Conservation (phyloP, 176 grass and related monocot genomes). For the Oryza australiensis region DNA sequence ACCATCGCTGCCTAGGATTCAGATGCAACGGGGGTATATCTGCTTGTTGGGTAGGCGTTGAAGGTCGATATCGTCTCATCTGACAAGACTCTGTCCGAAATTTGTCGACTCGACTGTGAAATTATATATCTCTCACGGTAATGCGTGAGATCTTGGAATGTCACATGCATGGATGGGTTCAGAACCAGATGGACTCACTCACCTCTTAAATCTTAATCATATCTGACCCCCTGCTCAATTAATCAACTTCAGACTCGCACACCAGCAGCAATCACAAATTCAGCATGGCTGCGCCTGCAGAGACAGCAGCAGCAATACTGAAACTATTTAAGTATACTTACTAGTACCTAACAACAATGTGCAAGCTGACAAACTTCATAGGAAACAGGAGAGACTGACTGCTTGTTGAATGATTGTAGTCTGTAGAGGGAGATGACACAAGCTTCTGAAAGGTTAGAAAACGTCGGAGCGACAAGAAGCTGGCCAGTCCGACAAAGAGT, state of each 20-base stretch:
- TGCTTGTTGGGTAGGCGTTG: not conserved
- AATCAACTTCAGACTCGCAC: not conserved
- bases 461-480: not conserved
- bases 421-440: not conserved
- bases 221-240: not conserved
- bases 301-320: not conserved
- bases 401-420: not conserved
- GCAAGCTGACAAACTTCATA: not conserved
- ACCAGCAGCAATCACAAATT: not conserved
- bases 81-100: not conserved
- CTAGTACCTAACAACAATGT: slow-evolving; percentile 8
- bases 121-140: not conserved
- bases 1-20: not conserved
- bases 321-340: not conserved
- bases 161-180: not conserved
- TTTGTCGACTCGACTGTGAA: not conserved
- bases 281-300: not conserved
- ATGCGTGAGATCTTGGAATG: not conserved
- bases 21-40: not conserved
- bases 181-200: not conserved
- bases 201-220: not conserved
- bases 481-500: slow-evolving; percentile 9
- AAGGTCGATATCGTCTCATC: not conserved
- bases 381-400: slow-evolving; percentile 9
- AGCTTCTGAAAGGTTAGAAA: not conserved